Evolutionary conservation across 73 alveolate species (phyloP), one percentile per base, ranked within the genome.

Genomic region (Durusdinium trenchii): DNA sequence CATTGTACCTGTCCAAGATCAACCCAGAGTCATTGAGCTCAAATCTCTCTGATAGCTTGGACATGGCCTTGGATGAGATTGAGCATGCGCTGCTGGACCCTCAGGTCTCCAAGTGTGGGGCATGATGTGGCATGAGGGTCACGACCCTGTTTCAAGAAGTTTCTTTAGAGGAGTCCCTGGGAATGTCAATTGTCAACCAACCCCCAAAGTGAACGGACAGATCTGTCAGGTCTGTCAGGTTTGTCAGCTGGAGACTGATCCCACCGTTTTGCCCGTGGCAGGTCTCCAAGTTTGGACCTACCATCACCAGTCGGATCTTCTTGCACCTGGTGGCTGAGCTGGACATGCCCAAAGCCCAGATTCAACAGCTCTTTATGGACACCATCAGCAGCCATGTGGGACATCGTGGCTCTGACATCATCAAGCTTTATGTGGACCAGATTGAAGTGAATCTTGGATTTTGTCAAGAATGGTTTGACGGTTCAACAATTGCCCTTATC

Each of bases 31-130:
- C 98, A 60, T 69, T 91, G 51, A 30, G 98, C 48, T 89, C 67
- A 60, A 47, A 89, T 89, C 75, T 91, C 35, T 62, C 90, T 32
- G 98, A 91, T 78, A 91, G 79, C 82, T 26, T 91, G 86, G 98
- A 91, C 60, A 54, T 91, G 36, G 98, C 98, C 35, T 20, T 91
- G 98, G 98, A 91, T 52, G 98, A 91, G 43, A 89, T 91, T 64
- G 98, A 91, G 89, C 98, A 91, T 43, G 98, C 98, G 60, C 67
- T 91, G 98, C 61, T 91, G 98, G 98, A 91, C 30, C 98, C 98
- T 10, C 98, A 89, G 1, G 89, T 46, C 30, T 36, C n/a, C n/a
- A n/a, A n/a, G n/a, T n/a, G n/a, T n/a, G n/a, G n/a, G n/a, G n/a
- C n/a, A n/a, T n/a, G n/a, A n/a, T n/a, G n/a, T n/a, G n/a, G n/a